A percentile compares a stretch with the other conserved stretches of the same genome.
Conservation (phyloP, 2,329 filamentous ascomycete genomes). For the Sporothrix pallida region DNA sequence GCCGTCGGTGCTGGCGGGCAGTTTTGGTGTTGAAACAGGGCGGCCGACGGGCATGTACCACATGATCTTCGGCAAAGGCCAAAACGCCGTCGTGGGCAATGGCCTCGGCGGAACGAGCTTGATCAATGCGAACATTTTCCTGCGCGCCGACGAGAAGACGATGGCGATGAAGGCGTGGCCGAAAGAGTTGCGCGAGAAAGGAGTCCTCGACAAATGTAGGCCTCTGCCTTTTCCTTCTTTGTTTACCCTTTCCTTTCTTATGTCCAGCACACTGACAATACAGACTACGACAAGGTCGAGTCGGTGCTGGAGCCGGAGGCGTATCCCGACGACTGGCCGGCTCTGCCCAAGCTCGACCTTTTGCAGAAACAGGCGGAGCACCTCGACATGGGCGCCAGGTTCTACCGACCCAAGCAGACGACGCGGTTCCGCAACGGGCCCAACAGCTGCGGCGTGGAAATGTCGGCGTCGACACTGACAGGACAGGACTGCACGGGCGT, state of each 20-base stretch:
- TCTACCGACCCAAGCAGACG: conserved; percentile 64
- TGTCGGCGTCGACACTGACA: conserved; percentile 64
- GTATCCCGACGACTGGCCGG: conserved; percentile 64
- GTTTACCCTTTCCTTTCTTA: not conserved
- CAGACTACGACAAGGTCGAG: conserved; percentile 63
- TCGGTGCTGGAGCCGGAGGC: conserved; percentile 62
- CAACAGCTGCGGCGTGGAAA: conserved; percentile 68
- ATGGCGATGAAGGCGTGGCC: conserved; percentile 64
- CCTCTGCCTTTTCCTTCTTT: conserved; percentile 13
- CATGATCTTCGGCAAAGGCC: conserved; percentile 65
- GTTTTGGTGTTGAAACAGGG: conserved; percentile 53
- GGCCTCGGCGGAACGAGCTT: conserved; percentile 69
- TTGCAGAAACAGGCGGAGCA: conserved; percentile 62
- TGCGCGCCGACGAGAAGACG: conserved; percentile 62
- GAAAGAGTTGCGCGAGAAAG: conserved; percentile 56
- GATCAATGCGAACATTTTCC: conserved; percentile 71
- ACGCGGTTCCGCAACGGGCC: conserved; percentile 66
- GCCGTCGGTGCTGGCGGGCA: conserved; percentile 48
- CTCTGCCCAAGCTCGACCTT: conserved; percentile 62
- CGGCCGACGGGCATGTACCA: conserved; percentile 68
- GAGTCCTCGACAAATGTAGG: conserved; percentile 57
- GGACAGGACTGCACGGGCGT: conserved; percentile 68
- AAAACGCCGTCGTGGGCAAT: conserved; percentile 66
- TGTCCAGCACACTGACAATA: conserved; percentile 10
- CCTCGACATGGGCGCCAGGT: conserved; percentile 58